Percentiles rank a stretch among this genome's conserved stretches.
Conservation (phyloP, 495 filamentous ascomycete species). For the Aspergillus ellipticus region DNA sequence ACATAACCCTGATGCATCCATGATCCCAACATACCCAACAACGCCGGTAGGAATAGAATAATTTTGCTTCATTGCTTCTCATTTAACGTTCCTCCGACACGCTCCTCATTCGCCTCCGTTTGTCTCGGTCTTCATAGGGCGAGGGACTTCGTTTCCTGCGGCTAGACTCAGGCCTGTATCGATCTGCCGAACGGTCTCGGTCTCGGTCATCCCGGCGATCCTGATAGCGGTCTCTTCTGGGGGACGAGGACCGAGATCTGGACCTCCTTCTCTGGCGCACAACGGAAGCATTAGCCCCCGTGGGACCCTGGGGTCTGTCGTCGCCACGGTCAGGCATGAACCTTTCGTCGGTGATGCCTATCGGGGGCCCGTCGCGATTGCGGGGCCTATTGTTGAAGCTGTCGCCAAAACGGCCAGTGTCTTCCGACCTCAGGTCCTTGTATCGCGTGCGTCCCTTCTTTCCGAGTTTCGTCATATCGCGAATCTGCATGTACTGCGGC, state of each 20-base stretch:
- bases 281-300: constrained; percentile 48
- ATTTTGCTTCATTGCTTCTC: constrained; percentile 6
- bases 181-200: constrained; percentile 48
- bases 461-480: constrained; percentile 90
- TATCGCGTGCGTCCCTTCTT: constrained; percentile 91
- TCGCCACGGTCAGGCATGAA: constrained; percentile 62
- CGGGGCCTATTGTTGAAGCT: constrained; percentile 47
- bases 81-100: constrained; percentile 19
- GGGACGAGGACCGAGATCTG: constrained; percentile 35
- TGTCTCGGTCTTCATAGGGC: constrained; percentile 60
- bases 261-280: constrained; percentile 39
- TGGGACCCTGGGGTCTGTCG: constrained; percentile 36
- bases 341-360: constrained; percentile 60
- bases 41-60: constrained; percentile 25
- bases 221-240: constrained; percentile 26
- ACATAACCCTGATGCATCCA: constrained; percentile 6
- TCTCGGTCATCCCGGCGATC: constrained; percentile 30
- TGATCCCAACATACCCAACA: constrained; percentile 17
- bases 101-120: constrained; percentile 59
- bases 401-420: constrained; percentile 83
- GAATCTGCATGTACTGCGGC: constrained; percentile 88
- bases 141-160: constrained; percentile 64
- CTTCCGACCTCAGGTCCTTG: constrained; percentile 82
- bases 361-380: constrained; percentile 37
- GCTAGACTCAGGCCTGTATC: constrained; percentile 28